phyloP scores from a whole-genome alignment of 2,329 filamentous ascomycete species.

The Alternaria metachromatica region DNA sequence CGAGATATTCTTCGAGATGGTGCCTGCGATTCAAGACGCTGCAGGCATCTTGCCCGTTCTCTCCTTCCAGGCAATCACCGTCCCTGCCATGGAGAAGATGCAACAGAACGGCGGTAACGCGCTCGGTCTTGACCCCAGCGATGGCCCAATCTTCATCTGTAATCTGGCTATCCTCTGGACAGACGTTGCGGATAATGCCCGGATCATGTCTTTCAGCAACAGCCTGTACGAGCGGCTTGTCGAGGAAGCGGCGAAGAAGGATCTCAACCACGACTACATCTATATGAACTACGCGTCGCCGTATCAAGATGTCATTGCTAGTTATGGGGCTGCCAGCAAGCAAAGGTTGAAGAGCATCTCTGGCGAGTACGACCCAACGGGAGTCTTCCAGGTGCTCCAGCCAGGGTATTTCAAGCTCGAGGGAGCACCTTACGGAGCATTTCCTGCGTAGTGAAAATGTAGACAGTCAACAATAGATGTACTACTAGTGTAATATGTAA shows the following conservation, averaged over 20 bases:
- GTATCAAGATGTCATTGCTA: conserved; percentile 51
- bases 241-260: conserved; percentile 17
- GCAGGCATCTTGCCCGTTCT: conserved; percentile 29
- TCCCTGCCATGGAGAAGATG: conserved; percentile 30
- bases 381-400: conserved; percentile 28
- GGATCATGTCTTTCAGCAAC: conserved; percentile 29
- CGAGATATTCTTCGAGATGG: conserved; percentile 31
- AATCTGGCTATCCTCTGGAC: conserved; percentile 34
- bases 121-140: conserved; percentile 31
- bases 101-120: conserved; percentile 39
- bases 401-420: conserved; percentile 32
- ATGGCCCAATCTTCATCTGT: conserved; percentile 31
- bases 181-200: conserved; percentile 26
- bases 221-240: conserved; percentile 21
- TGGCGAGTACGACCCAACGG: conserved; percentile 22
- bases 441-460: not conserved
- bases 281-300: conserved; percentile 58
- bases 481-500: not conserved
- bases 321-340: conserved; percentile 51
- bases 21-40: conserved; percentile 28
- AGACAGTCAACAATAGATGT: not conserved
- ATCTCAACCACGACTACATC: conserved; percentile 32
- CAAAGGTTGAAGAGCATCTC: conserved; percentile 25
- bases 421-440: conserved; percentile 24
- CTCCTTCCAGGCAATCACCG: conserved; percentile 40